Percentiles rank a stretch among this genome's conserved stretches.
These are phyloP conservation scores for Corymbia maculata DNA, from an alignment of 345 rosid species.

Conservation along the genomic window DNA sequence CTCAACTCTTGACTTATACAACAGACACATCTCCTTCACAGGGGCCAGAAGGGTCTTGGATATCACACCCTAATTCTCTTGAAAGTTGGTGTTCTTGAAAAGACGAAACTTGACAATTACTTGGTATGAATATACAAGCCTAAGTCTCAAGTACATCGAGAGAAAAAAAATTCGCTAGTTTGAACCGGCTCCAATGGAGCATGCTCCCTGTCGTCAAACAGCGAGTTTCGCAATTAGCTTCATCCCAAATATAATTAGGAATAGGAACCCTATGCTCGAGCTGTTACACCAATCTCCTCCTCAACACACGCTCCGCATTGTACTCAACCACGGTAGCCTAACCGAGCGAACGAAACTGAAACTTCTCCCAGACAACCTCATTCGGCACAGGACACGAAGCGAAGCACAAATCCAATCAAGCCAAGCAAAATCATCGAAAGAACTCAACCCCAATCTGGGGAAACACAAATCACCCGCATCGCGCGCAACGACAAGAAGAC, in stretches of 20 bases:
- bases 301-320: neutral
- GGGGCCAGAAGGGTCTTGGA: neutral
- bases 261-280: neutral
- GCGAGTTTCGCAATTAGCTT: neutral
- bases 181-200: neutral
- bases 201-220: neutral
- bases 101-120: neutral
- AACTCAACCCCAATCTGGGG: neutral
- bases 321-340: neutral
- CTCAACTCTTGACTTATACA: neutral
- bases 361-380: neutral
- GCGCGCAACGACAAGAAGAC: neutral
- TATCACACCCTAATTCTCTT: neutral
- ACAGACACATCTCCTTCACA: neutral
- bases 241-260: neutral
- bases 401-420: neutral
- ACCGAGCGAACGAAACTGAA: neutral
- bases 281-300: neutral
- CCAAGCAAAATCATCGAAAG: neutral
- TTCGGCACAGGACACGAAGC: neutral
- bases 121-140: neutral
- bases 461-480: neutral
- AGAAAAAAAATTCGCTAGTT: neutral
- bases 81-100: neutral
- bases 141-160: neutral